Percentiles rank a stretch among this genome's conserved stretches.
Conservation (phyloP, 2,329 filamentous ascomycete species). For the Bipolaris cookei region DNA sequence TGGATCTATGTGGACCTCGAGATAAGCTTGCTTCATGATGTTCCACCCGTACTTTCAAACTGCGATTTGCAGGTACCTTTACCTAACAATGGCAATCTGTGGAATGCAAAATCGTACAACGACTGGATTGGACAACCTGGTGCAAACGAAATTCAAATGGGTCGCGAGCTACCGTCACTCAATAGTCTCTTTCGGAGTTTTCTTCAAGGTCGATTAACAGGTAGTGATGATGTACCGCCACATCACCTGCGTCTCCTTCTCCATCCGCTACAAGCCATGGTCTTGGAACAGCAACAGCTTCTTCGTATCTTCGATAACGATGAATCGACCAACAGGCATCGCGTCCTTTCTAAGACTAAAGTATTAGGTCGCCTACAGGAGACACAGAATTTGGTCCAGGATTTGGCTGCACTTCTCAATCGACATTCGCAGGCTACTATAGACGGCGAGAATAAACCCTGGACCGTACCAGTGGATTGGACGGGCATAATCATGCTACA, state of each 20-base stretch:
- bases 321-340: slow-evolving; percentile 9
- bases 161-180: slow-evolving; percentile 5
- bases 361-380: slow-evolving; percentile 11
- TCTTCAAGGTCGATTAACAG: slow-evolving; percentile 7
- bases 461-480: not conserved
- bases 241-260: slow-evolving; percentile 14
- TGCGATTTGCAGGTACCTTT: slow-evolving; percentile 12
- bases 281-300: slow-evolving; percentile 12
- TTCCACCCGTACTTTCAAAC: slow-evolving; percentile 10
- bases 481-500: slow-evolving; percentile 13
- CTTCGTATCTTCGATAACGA: slow-evolving; percentile 13
- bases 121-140: slow-evolving; percentile 3
- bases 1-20: slow-evolving; percentile 16
- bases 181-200: slow-evolving; percentile 12
- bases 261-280: slow-evolving; percentile 10
- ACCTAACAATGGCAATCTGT: slow-evolving; percentile 1
- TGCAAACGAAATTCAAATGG: not conserved
- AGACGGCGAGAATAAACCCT: not conserved
- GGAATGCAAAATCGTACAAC: slow-evolving; percentile 9
- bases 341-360: slow-evolving; percentile 9
- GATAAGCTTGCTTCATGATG: slow-evolving; percentile 9
- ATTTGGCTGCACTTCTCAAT: slow-evolving; percentile 8
- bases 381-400: slow-evolving; percentile 9
- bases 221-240: slow-evolving; percentile 2
- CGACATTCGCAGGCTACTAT: not conserved